Base-by-base conservation (phyloP, 805 yeast genomes). In the Pichia deserticola region DNA sequence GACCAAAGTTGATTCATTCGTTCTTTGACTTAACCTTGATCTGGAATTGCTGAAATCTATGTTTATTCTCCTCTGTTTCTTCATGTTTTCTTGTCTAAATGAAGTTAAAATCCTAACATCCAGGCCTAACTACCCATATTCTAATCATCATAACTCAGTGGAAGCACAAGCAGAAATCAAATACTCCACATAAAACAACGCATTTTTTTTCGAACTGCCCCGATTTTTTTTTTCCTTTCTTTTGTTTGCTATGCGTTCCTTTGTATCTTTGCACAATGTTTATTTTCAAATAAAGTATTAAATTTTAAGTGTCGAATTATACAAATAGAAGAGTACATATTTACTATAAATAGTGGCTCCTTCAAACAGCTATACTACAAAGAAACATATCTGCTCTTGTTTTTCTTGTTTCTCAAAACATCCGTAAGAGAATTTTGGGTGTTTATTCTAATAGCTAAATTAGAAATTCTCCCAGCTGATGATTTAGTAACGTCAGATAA, bases 1-100 rank as follows among this genome's bases (percentile, higher is more conserved):
- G 28, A 63, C 51, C 49, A 66, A 51, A 35, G 65, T 65, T 1
- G 68, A 62, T 55, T 66, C 70, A 42, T 64, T 62, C 11, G 70
- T 61, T 36, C 67, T 50, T 53, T 63, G 65, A 27, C 65, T 60
- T 50, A 59, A 54, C 9, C 67, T 59, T 41, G 52, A 60, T 45
- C 65, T 50, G 13, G 65, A 59, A 40, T 55, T 53, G 40, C 49
- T 54, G 51, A 64, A 57, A 43, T 63, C 62, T 39, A 64, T 58
- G 12, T 59, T 56, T 38, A 64, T 40, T 54, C 50, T 47, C n/a
- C 54, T 54, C 44, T 61, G 58, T 44, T 57, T 51, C 47, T 55
- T 60, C 59, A 54, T 57, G 9, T 20, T 20, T 20, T 20, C 20
- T 20, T 20, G 20, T 20, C 20, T 20, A 20, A 20, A 20, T 20